Percentiles rank a stretch among this genome's conserved stretches.
Evolutionary conservation across 163 green algal genomes (phyloP).

Genomic region (Prototheca wickerhamii): DNA sequence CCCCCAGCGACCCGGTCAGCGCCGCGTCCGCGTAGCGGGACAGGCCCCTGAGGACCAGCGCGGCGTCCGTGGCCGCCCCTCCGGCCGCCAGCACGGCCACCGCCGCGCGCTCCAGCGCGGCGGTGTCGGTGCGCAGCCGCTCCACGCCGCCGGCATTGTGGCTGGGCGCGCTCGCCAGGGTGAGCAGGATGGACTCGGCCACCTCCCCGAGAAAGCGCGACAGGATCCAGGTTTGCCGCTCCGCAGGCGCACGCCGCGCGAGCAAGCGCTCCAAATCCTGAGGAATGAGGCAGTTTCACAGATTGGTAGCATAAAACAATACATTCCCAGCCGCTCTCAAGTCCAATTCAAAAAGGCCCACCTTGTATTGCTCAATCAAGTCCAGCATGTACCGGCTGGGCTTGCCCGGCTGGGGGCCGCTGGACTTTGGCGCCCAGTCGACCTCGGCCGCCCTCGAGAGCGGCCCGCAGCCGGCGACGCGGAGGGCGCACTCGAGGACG

Average conservation of each 20-base stretch:
- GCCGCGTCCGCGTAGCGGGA: too few species aligned
- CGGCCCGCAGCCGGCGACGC: neutral
- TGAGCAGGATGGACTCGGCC: too few species aligned
- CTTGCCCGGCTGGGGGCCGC: slow-evolving; percentile 1
- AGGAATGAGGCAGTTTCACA: too few species aligned
- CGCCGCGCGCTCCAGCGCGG: neutral
- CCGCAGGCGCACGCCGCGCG: too few species aligned
- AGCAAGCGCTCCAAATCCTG: too few species aligned
- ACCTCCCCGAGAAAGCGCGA: too few species aligned
- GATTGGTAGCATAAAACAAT: neutral
- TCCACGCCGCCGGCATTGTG: too few species aligned
- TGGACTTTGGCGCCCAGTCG: slow-evolving; percentile 31
- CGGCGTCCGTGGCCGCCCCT: neutral
- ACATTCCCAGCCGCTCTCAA: neutral
- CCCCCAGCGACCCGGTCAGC: too few species aligned
- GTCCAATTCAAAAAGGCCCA: too few species aligned
- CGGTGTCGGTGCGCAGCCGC: neutral
- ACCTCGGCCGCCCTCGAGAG: slow-evolving; percentile 20
- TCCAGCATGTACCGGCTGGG: slow-evolving; percentile 24
- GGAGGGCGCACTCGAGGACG: too few species aligned
- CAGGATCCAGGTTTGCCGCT: too few species aligned
- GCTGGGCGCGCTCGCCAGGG: too few species aligned
- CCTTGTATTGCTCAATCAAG: slow-evolving; percentile 26
- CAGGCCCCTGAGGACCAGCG: neutral
- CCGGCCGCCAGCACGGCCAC: neutral